Base-by-base conservation (phyloP, 805 yeast genomes). In the Zygotorulaspora chibaensis region DNA sequence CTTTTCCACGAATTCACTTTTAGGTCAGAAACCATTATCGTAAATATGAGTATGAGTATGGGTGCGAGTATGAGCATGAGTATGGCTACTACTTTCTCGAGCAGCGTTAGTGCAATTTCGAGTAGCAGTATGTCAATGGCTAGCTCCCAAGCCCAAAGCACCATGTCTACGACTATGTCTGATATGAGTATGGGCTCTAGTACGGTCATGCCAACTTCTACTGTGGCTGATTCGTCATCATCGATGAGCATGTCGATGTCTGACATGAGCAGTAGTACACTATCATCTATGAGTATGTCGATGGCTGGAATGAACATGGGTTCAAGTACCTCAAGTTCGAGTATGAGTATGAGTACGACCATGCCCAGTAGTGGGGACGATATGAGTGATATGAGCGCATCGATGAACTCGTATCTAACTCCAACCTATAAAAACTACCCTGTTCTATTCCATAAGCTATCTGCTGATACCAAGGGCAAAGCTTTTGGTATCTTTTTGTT, bases 401-500 rank as follows among this genome's bases (percentile, higher is more conserved):
- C 56, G 16, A 84, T 84, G 90, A 79, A 77, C 61, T 75, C 71
- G 67, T 77, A 70, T 55, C 65, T 85, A 55, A 78, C 84, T 1
- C 65, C 77, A 0, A 56, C 64, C 2, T 84, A 70, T 63, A 51
- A 62, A 2, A 64, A 71, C 34, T 79, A 79, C 51, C 88, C 91
- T 0, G 87, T 85, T 0, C 57, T 85, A 4, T 85, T 85, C 66
- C 65, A 71, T 47, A 65, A 67, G 0, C 64, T 85, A 38, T 56
- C 58, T 10, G 91, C 91, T 2, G 53, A 68, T 2, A 68, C 66
- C 35, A 76, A 76, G 20, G 88, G 74, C 8, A 74, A 75, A 42
- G 89, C 87, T 0, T 85, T 85, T 62, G 95, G 91, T 18, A 83
- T 85, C 12, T 85, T 84, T 57, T 66, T 80, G 29, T 66, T 81